Base-by-base conservation (phyloP, 768 basidiomycete species). In the Leccinum sublutescens region DNA sequence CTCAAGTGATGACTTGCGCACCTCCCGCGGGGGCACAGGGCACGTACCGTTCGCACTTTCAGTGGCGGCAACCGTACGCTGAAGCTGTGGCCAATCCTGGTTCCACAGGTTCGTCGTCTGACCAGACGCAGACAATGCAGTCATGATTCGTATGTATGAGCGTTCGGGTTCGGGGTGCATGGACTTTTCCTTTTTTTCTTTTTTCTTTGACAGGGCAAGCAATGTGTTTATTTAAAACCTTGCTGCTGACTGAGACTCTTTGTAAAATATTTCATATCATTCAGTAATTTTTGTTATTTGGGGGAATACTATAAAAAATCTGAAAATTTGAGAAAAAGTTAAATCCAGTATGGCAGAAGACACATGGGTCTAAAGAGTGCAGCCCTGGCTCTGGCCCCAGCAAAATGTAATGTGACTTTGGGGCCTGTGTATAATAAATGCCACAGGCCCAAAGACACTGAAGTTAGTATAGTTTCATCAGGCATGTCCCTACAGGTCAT, bases 31-130 rank as follows among this genome's bases (percentile, higher is more conserved):
- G 62, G 54, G 59, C 50, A 62, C 73, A 66, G 53, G 68, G 65
- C 65, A 55, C 64, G 63, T 68, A 68, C 33, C 50, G 63, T 52
- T 63, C 68, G 52, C 64, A 60, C 36, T 60, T 77, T 51, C 71
- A 73, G 50, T 78, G 75, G 77, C 76, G 72, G 59, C 66, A 61
- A 55, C 72, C 75, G 52, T 75, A 76, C 45, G 56, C 60, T 25
- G 74, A 77, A 52, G 77, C 77, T 27, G 69, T 71, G 49, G 73
- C 80, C 62, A 74, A 74, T 36, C 59, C 61, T 68, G 77, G 74
- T 23, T 63, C 62, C 17, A 71, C 70, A 68, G 70, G 66, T 43
- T 43, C 40, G 51, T 67, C 66, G 55, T 62, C 69, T 40, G 60
- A 52, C 47, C 65, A 59, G 47, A 31, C 56, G 25, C 59, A 56